Evolutionary conservation across 306 rosid genomes (phyloP).

Genomic region (Trifolium pratense): DNA sequence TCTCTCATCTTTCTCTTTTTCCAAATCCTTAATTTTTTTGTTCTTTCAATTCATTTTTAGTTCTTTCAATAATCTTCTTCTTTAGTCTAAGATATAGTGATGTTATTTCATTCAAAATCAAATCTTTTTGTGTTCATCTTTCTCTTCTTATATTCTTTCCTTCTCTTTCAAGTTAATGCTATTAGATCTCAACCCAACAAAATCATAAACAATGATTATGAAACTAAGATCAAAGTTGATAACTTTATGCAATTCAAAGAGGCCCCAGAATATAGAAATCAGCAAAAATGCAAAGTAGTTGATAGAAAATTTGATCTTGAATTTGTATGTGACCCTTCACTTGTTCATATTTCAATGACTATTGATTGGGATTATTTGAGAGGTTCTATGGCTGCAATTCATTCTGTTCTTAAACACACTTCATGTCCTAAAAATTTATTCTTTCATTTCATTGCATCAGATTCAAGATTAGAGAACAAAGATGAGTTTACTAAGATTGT

Average conservation of each 20-base stretch:
- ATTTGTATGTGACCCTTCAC: slow-evolving; percentile 54
- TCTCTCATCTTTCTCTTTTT: slow-evolving; percentile 15
- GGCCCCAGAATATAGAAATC: slow-evolving; percentile 72
- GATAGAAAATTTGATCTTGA: neutral
- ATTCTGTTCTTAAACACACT: slow-evolving; percentile 76
- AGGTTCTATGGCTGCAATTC: slow-evolving; percentile 82
- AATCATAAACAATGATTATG: slow-evolving; percentile 27
- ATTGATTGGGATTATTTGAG: slow-evolving; percentile 76
- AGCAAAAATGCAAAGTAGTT: slow-evolving; percentile 49
- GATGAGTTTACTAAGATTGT: slow-evolving; percentile 50
- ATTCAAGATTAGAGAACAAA: slow-evolving; percentile 46
- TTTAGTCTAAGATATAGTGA: slow-evolving; percentile 28
- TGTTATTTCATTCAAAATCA: slow-evolving; percentile 45
- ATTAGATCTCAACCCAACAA: slow-evolving; percentile 53
- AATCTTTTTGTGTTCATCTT: slow-evolving; percentile 16
- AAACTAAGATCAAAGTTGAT: slow-evolving; percentile 34
- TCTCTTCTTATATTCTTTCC: slow-evolving; percentile 21
- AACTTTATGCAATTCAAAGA: slow-evolving; percentile 49
- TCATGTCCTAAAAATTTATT: slow-evolving; percentile 80
- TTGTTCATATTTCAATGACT: slow-evolving; percentile 83
- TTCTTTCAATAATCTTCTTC: neutral
- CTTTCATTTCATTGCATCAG: slow-evolving; percentile 85
- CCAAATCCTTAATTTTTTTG: neutral
- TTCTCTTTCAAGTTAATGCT: slow-evolving; percentile 45
- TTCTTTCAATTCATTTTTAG: neutral